Base-by-base conservation (phyloP, 306 rosid species). In the Styphnolobium japonicum region DNA sequence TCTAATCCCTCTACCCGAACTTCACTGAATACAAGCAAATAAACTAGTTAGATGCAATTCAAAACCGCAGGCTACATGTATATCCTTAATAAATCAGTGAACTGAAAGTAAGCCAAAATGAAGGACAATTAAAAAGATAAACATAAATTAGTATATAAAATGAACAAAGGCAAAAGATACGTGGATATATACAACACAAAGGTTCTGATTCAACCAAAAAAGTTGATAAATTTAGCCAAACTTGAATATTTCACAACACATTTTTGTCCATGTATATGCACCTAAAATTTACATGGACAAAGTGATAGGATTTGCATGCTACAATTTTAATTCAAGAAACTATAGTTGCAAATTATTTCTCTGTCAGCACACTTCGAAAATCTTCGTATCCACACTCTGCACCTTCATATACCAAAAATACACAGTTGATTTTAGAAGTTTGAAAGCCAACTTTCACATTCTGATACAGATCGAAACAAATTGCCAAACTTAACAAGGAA, bases 1-100 rank as follows among this genome's bases (percentile, higher is more conserved):
- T 91, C 93, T 74, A 93, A 70, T 57, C 97, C 97, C 87, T 93
- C 97, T 61, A 93, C 93, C 63, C 94, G 91, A 77, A 93, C 97
- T 85, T 88, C 96, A 85, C 97, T 93, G 93, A 65, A 86, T 71
- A 80, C 31, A 78, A 43, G 76, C 80, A 85, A 80, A 67, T 63
- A 31, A 53, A 29, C 33, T 19, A 64, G 61, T 78, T 69, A 82
- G 65, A 71, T 23, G 58, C 73, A 70, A 67, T 63, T 62, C 40
- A 22, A 70, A 79, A 53, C 31, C 0, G 15, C 27, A n/a, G 27
- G 37, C 46, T 57, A 40, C 53, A 37, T 64, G 52, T 49, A 71
- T 36, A 64, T 34, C 21, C 76, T 39, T 11, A 63, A 27, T 16
- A 53, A 48, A 68, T 57, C 34, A 33, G 11, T 21, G 8, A 66